A percentile compares a stretch with the other conserved stretches of the same genome.
These are phyloP conservation scores for Calycina herbarum DNA, from an alignment of 2,329 filamentous ascomycete genomes.

Conservation along the genomic window DNA sequence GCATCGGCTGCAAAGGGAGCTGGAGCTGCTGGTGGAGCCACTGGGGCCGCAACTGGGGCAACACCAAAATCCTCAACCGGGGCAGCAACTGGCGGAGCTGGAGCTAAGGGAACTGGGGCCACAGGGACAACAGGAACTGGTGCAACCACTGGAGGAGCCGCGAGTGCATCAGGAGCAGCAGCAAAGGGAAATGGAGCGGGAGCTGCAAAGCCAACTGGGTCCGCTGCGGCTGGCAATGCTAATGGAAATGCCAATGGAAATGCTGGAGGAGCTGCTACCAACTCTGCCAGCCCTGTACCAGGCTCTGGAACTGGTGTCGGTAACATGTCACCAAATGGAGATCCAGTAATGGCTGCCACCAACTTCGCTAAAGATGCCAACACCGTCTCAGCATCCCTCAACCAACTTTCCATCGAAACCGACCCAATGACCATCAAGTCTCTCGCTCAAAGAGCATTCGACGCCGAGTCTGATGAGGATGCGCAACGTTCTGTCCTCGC, in stretches of 20 bases:
- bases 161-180: not conserved
- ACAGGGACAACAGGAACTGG: not conserved
- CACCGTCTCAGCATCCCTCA: conserved; percentile 30
- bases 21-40: not conserved
- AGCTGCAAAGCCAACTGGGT: not conserved
- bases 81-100: not conserved
- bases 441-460: conserved; percentile 27
- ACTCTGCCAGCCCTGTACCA: not conserved
- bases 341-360: conserved; percentile 16
- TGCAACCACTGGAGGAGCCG: not conserved
- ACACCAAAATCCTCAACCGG: too few relatives aligned
- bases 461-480: conserved; percentile 32
- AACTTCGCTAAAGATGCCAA: conserved; percentile 32
- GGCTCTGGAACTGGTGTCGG: not conserved
- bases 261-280: not conserved
- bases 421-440: conserved; percentile 22
- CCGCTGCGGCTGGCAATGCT: not conserved
- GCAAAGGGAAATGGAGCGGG: not conserved
- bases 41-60: too few relatives aligned
- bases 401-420: conserved; percentile 22
- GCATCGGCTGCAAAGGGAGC: not conserved
- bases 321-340: not conserved
- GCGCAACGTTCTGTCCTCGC: conserved; percentile 26
- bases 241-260: not conserved
- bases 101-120: not conserved